Base-by-base conservation (phyloP, 176 grass and related monocot genomes). In the Musa troglodytarum region DNA sequence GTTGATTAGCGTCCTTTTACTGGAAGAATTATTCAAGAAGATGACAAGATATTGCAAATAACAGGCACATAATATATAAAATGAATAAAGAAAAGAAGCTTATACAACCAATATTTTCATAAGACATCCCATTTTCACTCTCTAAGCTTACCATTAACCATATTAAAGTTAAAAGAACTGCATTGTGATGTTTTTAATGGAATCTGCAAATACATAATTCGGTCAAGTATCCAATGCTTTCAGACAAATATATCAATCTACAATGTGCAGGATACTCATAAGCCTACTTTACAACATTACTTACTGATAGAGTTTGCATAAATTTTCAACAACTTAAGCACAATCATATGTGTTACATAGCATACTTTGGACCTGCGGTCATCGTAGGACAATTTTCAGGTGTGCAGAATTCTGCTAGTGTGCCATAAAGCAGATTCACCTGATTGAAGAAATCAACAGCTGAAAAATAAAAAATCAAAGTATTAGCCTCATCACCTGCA, bases 391-490 rank as follows among this genome's bases (percentile, higher is more conserved):
- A 99, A 73, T 84, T 91, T 69, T 99, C 95, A 54, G 95, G 69
- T 25, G 90, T 99, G 81, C 95, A 99, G 82, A 99, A 99, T 79
- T 99, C 95, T 65, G 86, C 68, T 64, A 99, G 84, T 54, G 95
- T 99, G 23, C 88, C 95, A 82, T 89, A 99, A 15, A 99, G 88
- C 63, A 99, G 78, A 85, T 99, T 99, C 68, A 99, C 95, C 82
- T 99, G 95, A 69, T 99, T 99, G 82, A 99, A 98, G 84, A 98
- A 98, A 87, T 98, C 95, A 73, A 98, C 95, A 87, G 95, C 95
- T 98, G 90, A 76, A 86, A 85, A 77, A 19, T 1, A 85, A 80
- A 79, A 67, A 68, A 19, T 54, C 50, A 1, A 24, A 68, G 49
- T 20, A 50, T 21, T 82, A 88, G 76, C 83, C 68, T 68, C 28